Evolutionary conservation across 441 rosid species (phyloP), one percentile per base, ranked within the genome.

Genomic region (Croton laevigatus): DNA sequence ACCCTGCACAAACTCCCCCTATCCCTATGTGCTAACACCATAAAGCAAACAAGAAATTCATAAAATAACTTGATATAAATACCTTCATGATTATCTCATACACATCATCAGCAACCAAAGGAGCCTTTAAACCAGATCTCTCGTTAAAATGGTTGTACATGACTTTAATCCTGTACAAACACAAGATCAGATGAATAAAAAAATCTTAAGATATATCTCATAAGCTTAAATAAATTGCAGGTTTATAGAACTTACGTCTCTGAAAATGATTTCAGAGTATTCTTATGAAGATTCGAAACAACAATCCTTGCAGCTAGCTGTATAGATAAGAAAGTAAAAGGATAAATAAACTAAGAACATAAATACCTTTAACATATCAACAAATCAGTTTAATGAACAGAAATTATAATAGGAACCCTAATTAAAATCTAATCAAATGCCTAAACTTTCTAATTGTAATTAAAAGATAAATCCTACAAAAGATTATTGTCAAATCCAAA

Each of bases 261-360:
- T 0, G 98, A 93, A 75, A 93, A 93, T 3, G 82, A 87, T 55
- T 93, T 91, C 82, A 76, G 84, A 0, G 97, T 93, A 71, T 86
- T 91, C 84, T 93, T 93, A 72, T 93, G 98, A 71, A 93, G 87
- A 81, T 93, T 93, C 2, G 97, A 93, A 11, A 93, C 98, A 62
- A 80, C 98, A 70, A 93, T 89, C 75, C 98, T 88, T 0, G 98
- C 98, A 71, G 97, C 98, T 86, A 93, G 75, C 98, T 93, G 90
- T 65, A 79, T 45, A 3, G 19, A 37, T 19, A 61, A 73, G 5
- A 10, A 20, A 46, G 67, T 17, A 34, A 23, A 8, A 4, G 32
- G 22, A 5, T 3, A 4, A 53, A 40, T 0, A 10, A 38, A 3
- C 1, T 4, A 67, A 62, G 16, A 20, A 58, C 0, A 36, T 6